These are phyloP conservation scores for Rhododendron ferrugineum DNA, from an alignment of 148 eudicot species.

Conservation along the genomic window DNA sequence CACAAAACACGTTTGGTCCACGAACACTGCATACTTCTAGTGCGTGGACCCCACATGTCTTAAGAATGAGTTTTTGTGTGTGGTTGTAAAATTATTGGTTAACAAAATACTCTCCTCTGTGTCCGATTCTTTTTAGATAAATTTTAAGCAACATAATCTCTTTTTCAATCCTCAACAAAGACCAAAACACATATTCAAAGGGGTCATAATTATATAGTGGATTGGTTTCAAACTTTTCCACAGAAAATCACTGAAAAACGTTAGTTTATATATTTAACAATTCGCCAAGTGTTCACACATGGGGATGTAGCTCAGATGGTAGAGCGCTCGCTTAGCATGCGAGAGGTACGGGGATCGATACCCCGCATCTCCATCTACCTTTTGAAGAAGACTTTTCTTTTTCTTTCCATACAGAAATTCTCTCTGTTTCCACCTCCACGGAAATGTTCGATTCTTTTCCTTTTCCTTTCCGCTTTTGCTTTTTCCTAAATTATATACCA, in stretches of 20 bases:
- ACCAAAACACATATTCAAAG: not conserved
- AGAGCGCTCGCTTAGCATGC: conserved; percentile 99
- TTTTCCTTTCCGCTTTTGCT: not conserved
- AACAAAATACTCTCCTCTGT: no score
- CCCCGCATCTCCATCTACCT: conserved; percentile 73
- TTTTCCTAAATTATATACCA: not conserved
- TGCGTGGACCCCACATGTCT: no score
- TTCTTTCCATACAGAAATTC: not conserved
- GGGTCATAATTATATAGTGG: not conserved
- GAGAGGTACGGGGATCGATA: conserved; percentile 99
- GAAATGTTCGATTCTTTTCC: not conserved
- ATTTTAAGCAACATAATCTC: not conserved
- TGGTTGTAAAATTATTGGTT: no score
- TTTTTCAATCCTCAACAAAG: no score
- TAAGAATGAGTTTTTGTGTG: no score
- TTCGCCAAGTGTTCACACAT: not conserved
- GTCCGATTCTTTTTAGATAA: no score
- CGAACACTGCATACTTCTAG: no score
- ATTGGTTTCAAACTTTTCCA: not conserved
- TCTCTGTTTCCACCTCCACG: not conserved
- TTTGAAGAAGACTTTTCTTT: not conserved
- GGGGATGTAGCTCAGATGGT: conserved; percentile 63
- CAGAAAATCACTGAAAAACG: no score
- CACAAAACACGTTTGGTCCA: no score
- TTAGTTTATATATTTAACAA: no score